These are phyloP conservation scores for Phytophthora macrochlamydospora DNA, from an alignment of 352 stramenopile genomes.

Conservation along the genomic window DNA sequence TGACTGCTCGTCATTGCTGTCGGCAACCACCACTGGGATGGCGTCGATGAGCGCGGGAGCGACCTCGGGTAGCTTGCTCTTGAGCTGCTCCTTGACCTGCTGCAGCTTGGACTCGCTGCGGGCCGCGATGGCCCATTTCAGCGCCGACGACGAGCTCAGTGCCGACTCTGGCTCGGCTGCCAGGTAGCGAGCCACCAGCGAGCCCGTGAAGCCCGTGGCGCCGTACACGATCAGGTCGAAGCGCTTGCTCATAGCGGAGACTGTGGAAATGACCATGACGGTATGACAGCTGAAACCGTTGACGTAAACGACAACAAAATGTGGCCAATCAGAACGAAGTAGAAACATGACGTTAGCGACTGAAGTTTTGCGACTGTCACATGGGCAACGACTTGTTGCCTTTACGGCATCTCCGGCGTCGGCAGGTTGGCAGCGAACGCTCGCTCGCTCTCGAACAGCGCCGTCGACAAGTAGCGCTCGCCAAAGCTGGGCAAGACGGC, in stretches of 20 bases:
- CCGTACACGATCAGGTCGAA: conserved; percentile 86
- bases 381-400: too few species aligned
- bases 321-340: too few species aligned
- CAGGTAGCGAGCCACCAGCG: conserved; percentile 72
- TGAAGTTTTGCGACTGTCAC: too few species aligned
- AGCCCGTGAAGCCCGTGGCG: conserved; percentile 90
- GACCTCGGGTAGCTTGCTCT: conserved; percentile 48
- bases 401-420: conserved; percentile 44
- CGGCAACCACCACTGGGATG: conserved; percentile 56
- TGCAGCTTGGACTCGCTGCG: conserved; percentile 79
- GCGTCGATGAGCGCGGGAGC: conserved; percentile 43
- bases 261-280: background rate
- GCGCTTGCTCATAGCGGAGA: conserved; percentile 36
- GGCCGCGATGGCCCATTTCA: conserved; percentile 91
- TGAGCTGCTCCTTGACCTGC: conserved; percentile 57
- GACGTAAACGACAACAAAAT: too few species aligned
- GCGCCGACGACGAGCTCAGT: conserved; percentile 15
- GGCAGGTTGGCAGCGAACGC: conserved; percentile 61
- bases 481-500: conserved; percentile 88
- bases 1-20: conserved; percentile 60
- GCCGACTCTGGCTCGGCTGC: conserved; percentile 51
- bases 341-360: too few species aligned
- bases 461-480: conserved; percentile 79
- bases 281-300: too few species aligned
- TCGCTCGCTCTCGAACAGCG: conserved; percentile 71